Evolutionary conservation across 345 rosid species (phyloP).

Genomic region (Gossypium bickii): DNA sequence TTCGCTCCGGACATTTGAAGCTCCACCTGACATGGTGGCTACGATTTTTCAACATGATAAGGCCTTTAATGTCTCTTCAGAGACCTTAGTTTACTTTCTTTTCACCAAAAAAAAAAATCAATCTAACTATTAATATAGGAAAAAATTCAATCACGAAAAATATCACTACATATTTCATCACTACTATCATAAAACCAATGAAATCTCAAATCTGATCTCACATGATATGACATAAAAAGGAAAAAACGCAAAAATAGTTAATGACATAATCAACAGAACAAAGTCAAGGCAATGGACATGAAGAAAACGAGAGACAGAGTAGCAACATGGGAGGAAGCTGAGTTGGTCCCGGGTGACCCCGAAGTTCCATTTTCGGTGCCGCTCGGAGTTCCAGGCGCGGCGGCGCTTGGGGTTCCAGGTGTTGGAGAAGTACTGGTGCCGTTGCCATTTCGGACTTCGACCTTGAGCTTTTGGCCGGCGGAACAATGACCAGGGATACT

Average conservation of each 20-base stretch:
- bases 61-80: too few species aligned
- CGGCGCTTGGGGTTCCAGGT: neutral
- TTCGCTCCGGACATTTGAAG: too few species aligned
- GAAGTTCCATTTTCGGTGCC: neutral
- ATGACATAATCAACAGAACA: neutral
- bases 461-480: slow-evolving; percentile 25
- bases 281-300: slow-evolving; percentile 5
- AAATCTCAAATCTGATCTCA: neutral
- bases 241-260: neutral
- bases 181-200: neutral
- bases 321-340: slow-evolving; percentile 18
- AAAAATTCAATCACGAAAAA: neutral
- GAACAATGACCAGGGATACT: slow-evolving; percentile 26
- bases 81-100: too few species aligned
- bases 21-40: too few species aligned
- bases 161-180: neutral
- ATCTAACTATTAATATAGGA: too few species aligned
- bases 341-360: neutral
- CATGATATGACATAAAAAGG: neutral
- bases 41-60: too few species aligned
- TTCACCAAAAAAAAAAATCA: too few species aligned
- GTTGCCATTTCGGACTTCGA: slow-evolving; percentile 12
- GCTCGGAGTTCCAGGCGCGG: neutral
- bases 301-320: slow-evolving; percentile 4
- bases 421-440: neutral